Conservation (phyloP, 805 yeast species). For the Nakazawaea populi region DNA sequence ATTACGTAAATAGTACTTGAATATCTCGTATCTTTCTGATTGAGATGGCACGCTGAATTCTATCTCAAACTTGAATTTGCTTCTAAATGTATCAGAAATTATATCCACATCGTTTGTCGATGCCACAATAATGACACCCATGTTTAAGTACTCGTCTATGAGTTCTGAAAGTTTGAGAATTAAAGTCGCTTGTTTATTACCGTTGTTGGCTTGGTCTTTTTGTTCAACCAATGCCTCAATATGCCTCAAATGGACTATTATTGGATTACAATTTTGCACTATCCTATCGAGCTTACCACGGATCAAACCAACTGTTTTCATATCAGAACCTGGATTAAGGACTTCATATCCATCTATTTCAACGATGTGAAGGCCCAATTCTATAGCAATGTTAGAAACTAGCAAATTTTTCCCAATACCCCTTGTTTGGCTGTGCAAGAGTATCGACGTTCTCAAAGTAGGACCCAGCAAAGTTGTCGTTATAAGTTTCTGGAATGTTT, state of each 20-base stretch:
- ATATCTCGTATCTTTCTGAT: conserved; percentile 59
- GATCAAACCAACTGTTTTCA: conserved; percentile 73
- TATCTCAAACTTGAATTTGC: conserved; percentile 71
- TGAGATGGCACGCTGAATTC: conserved; percentile 76
- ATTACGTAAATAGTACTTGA: conserved; percentile 33
- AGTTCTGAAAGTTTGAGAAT: conserved; percentile 51
- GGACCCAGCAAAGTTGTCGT: conserved; percentile 38
- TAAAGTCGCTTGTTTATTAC: conserved; percentile 37
- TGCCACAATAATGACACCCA: conserved; percentile 50
- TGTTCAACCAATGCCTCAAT: conserved; percentile 70
- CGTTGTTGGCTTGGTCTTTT: conserved; percentile 37
- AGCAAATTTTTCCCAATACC: conserved; percentile 76
- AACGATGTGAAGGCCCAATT: conserved; percentile 59
- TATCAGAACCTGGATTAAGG: conserved; percentile 62
- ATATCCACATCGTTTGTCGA: conserved; percentile 67
- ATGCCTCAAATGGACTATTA: conserved; percentile 61
- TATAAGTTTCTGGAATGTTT: conserved; percentile 46
- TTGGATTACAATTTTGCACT: conserved; percentile 34
- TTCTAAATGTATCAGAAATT: conserved; percentile 57
- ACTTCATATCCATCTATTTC: conserved; percentile 68
- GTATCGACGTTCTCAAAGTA: conserved; percentile 49
- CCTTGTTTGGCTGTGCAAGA: conserved; percentile 63
- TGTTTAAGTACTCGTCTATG: conserved; percentile 47
- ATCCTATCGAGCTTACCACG: conserved; percentile 71
- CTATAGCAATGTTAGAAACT: conserved; percentile 46